phyloP scores from a whole-genome alignment of 768 basidiomycete genomes.

The Hygrophorus pudorinus region DNA sequence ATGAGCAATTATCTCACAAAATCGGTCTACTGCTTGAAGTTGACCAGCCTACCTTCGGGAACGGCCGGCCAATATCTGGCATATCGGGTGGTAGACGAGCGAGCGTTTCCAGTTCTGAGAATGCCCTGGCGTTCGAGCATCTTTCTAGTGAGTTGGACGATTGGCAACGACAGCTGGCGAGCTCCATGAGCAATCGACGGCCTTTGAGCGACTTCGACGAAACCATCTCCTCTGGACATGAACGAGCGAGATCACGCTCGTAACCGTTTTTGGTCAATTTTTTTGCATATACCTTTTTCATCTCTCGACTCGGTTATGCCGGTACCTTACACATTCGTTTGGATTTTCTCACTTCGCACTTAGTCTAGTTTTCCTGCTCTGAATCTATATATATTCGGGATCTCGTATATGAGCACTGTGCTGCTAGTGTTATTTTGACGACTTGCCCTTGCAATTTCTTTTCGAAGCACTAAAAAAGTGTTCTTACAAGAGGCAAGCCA shows the following conservation, averaged over 20 bases:
- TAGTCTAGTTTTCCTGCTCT: constrained; percentile 20
- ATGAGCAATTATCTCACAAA: constrained; percentile 85
- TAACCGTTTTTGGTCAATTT: constrained; percentile 24
- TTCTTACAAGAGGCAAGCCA: no score
- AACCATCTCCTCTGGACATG: constrained; percentile 29
- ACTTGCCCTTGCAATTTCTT: no score
- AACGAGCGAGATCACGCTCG: constrained; percentile 53
- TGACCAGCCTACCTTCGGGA: constrained; percentile 65
- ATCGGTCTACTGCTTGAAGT: constrained; percentile 83
- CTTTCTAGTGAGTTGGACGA: constrained; percentile 76
- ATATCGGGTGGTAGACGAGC: constrained; percentile 36
- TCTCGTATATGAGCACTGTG: constrained; percentile 19
- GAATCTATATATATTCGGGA: constrained; percentile 23
- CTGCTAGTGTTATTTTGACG: constrained; percentile 11
- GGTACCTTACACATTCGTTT: constrained; percentile 40
- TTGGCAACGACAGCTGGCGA: constrained; percentile 79
- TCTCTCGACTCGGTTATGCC: constrained; percentile 37
- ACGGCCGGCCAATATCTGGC: constrained; percentile 51
- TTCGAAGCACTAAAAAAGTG: constrained; percentile 4
- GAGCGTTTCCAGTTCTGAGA: constrained; percentile 78
- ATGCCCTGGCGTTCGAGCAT: constrained; percentile 64
- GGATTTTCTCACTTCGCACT: constrained; percentile 31
- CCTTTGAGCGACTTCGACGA: constrained; percentile 66
- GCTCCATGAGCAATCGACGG: constrained; percentile 65
- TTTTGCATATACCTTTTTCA: constrained; percentile 30